Percentiles rank a stretch among this genome's conserved stretches.
Conservation (phyloP, 805 yeast genomes). For the Komagataella pastoris region DNA sequence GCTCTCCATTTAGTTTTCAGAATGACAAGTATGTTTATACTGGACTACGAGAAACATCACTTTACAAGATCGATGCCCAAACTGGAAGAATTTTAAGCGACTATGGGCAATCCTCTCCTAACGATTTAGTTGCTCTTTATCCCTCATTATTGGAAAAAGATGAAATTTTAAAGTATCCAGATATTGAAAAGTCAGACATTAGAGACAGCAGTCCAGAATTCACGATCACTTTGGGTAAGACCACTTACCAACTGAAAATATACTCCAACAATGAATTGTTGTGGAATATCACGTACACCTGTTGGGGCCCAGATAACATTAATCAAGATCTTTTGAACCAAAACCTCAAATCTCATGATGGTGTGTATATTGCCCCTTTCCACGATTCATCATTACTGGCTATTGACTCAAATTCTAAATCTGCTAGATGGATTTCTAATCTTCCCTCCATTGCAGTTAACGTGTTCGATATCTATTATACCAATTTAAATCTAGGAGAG, state of each 20-base stretch:
- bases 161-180: background rate
- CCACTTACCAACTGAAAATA: conserved; percentile 63
- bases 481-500: conserved; percentile 8
- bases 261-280: conserved; percentile 56
- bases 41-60: conserved; percentile 65
- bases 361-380: conserved; percentile 70
- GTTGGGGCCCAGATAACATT: conserved; percentile 87
- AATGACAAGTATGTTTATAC: conserved; percentile 80
- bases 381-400: conserved; percentile 73
- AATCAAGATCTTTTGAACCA: conserved; percentile 41
- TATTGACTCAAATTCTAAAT: conserved; percentile 50
- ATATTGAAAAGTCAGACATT: background rate
- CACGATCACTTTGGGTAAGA: conserved; percentile 50
- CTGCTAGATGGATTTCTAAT: conserved; percentile 69
- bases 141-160: background rate
- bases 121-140: conserved; percentile 1
- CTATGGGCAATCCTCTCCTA: conserved; percentile 27
- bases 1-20: conserved; percentile 72
- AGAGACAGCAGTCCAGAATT: conserved; percentile 5
- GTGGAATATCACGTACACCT: conserved; percentile 79
- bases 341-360: conserved; percentile 49
- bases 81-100: conserved; percentile 64
- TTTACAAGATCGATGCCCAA: conserved; percentile 58
- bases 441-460: conserved; percentile 61
- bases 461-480: conserved; percentile 60